Conservation (phyloP, 2,329 filamentous ascomycete genomes). For the Gaeumannomyces sp. region DNA sequence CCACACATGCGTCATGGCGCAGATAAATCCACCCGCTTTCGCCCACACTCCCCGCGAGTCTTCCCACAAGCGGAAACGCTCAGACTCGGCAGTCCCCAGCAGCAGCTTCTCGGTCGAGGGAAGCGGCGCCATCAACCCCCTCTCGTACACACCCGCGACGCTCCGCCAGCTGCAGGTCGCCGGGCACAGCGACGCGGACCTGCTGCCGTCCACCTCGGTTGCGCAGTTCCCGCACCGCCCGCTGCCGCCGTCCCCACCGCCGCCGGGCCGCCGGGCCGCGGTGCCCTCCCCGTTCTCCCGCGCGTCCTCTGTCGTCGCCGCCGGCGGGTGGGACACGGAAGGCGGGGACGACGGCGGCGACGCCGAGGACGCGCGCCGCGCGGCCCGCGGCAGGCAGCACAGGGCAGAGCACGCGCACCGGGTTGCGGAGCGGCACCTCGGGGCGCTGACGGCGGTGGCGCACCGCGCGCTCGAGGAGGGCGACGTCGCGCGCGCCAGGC, state of each 20-base stretch:
- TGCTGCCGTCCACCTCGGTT: constrained; percentile 29
- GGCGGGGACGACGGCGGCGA: constrained; percentile 13
- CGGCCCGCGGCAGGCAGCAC: constrained; percentile 23
- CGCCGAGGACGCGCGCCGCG: constrained; percentile 9
- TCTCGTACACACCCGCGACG: constrained; percentile 46
- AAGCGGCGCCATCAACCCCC: constrained; percentile 42
- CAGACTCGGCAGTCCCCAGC: constrained; percentile 17
- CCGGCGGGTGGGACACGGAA: background rate
- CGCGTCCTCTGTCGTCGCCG: background rate
- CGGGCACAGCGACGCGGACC: constrained; percentile 43
- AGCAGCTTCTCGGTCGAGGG: constrained; percentile 21
- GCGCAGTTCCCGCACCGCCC: constrained; percentile 47
- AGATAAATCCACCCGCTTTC: constrained; percentile 7
- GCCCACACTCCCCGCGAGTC: constrained; percentile 1
- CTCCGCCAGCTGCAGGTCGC: constrained; percentile 48
- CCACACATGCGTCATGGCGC: constrained; percentile 4
- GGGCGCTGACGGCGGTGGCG: constrained; percentile 61
- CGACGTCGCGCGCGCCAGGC: constrained; percentile 64
- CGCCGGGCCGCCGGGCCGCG: background rate
- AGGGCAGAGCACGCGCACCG: constrained; percentile 22
- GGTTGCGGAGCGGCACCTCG: constrained; percentile 46
- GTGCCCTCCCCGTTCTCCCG: background rate
- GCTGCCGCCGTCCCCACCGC: constrained; percentile 20
- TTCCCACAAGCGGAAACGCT: constrained; percentile 29
- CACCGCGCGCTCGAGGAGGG: constrained; percentile 66